Evolutionary conservation across 257 asterid genomes (phyloP), one percentile per base, ranked within the genome.

Genomic region (Sherardia arvensis): DNA sequence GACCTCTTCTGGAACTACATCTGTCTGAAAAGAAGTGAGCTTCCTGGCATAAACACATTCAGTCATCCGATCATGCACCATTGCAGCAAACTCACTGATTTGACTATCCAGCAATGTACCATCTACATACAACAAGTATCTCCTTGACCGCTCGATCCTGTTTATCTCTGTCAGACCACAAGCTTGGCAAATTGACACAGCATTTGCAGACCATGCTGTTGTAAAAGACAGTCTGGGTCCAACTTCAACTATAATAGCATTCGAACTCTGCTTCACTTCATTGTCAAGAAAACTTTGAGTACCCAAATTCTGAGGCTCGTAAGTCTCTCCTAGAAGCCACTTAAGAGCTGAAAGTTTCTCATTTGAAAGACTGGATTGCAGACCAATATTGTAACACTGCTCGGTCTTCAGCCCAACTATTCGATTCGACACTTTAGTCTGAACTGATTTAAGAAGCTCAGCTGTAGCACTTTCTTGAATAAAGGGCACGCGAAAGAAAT

Each of bases 121-220:
- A 72, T 80, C 66, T 17, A 85, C 66, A 62, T 69, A 73, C 73
- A 92, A 64, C 73, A 87, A 64, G 72, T 92, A 92, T 68, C 95
- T 83, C 79, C 97, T 84, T 0, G 95, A 92, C 15, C 88, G 74
- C 62, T 92, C 98, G 66, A 89, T 67, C 69, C 98, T 81, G 66
- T 64, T 80, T 65, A 87, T 73, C 70, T 89, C 95, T 15, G 80
- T 78, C 82, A 92, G 81, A 55, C 88, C 86, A 58, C 97, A 92
- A 21, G 98, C 85, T 75, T 73, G 81, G 72, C 95, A 92, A 56
- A 92, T 82, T 11, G 97, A 92, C 8, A 87, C 97, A 1, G 98
- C 98, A 74, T 89, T 92, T 26, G 97, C 73, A 33, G 99, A 92
- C 97, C 97, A 92, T 6, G 99, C 96, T 26, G 97, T 89, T 47